phyloP scores from a whole-genome alignment of 257 asterid species.

The Penstemon newberryi region DNA sequence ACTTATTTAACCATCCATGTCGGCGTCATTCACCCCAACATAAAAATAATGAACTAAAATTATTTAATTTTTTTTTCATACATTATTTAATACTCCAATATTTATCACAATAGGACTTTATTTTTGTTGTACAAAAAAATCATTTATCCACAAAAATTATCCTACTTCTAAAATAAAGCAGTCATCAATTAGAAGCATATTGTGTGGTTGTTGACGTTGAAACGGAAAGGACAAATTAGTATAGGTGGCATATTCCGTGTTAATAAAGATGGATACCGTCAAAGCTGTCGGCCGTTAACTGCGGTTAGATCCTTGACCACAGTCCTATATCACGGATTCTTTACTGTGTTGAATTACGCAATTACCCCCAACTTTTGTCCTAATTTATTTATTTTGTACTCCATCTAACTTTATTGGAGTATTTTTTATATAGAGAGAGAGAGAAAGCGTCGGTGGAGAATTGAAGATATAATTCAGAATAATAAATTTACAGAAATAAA shows the following conservation, averaged over 20 bases:
- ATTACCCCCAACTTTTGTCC: constrained; percentile 10
- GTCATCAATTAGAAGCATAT: neutral
- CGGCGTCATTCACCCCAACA: no score
- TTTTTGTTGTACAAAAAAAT: no score
- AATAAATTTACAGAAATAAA: constrained; percentile 7
- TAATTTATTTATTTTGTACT: neutral
- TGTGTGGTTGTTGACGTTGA: neutral
- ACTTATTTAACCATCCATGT: no score
- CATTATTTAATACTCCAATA: no score
- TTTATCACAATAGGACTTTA: no score
- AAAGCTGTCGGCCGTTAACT: constrained; percentile 40
- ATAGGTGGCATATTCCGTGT: constrained; percentile 31
- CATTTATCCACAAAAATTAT: no score
- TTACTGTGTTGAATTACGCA: constrained; percentile 2
- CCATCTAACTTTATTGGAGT: neutral
- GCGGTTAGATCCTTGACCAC: constrained; percentile 35
- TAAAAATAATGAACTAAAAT: no score
- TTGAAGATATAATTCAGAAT: constrained; percentile 24
- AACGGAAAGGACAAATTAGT: constrained; percentile 9
- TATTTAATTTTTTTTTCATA: no score
- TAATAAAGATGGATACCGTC: constrained; percentile 9
- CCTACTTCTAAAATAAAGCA: neutral
- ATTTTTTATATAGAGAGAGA: neutral
- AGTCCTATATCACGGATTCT: constrained; percentile 21
- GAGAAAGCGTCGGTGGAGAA: constrained; percentile 40